Evolutionary conservation across 2,329 filamentous ascomycete genomes (phyloP), one percentile per base, ranked within the genome.

Genomic region (Orbilia blumenaviensis): DNA sequence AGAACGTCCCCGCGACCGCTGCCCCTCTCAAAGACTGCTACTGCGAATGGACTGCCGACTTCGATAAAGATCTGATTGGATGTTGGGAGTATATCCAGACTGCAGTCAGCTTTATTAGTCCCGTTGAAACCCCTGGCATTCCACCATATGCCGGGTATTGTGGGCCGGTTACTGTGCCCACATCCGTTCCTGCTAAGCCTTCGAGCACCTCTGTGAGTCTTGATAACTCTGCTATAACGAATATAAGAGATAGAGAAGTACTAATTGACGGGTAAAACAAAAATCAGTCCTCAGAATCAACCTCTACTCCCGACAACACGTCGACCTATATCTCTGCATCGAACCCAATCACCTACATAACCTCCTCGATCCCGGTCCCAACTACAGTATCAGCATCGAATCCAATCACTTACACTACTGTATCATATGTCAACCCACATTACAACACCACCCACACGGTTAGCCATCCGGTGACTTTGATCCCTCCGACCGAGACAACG

Each of bases 21-120:
- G 48, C 48, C 4, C 62, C 48, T 9, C 48, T 66, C 34, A 66
- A 66, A 18, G 46, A 66, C 14, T 66, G 62, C 36, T 66, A 56
- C n/a, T 66, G 62, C 62, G 48, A 56, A 18, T 66, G 62, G 62
- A 42, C 62, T n/a, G 62, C 62, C 23, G 48, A 66, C 27, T 66
- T 66, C 12, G 62, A 66, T n/a, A 48, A 66, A n/a, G 62, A 66
- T 29, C 18, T 66, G 34, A 56, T 44, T 14, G 62, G 48, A 2
- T 66, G 62, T 44, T 66, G 62, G 62, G 62, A 66, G 48, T 66
- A 66, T 29, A 66, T 66, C 29, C 62, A 66, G 27, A 66, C 62
- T 2, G 62, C 62, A 0, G 62, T 25, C 16, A 66, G 62, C 27
- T 66, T 66, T 34, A 66, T 66, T 23, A 66, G 62, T 14, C 62